Base-by-base conservation (phyloP, 1,284 basidiomycete genomes). In the Austropuccinia psidii region DNA sequence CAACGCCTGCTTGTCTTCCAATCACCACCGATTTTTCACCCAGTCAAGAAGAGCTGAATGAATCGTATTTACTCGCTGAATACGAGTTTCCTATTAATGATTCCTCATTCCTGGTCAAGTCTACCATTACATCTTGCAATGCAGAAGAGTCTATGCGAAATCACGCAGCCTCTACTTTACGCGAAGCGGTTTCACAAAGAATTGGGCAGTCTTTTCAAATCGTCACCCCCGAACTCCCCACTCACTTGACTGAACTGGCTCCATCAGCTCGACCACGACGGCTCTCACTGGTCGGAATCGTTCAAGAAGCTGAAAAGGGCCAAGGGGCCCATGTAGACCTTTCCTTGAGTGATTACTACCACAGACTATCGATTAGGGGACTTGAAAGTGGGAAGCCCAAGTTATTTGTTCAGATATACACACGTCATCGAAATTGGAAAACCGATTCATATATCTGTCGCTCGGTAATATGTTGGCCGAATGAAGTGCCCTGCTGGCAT, bases 151-250 rank as follows among this genome's bases (percentile, higher is more conserved):
- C 96, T 31, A 90, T 98, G 88, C 86, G 89, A 37, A 62, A 45
- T 47, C 60, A 41, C 47, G 70, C 70, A 11, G 41, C 61, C 37
- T 43, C 29, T 54, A 47, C 62, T 45, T 50, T 73, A 55, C 70
- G 61, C 27, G 93, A 92, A 64, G 95, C 98, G 90, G 90, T 91
- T 0, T 92, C 90, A 4, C 89, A 97, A 69, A 85, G 95, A 17
- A 85, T 98, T 8, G 87, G 89, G 7, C 93, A 98, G 80, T 94
- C 95, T n/a, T 98, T 97, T 81, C 95, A 98, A 80, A 92, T 98
- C 78, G 88, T 97, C 52, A 79, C 81, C 9, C 61, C 70, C 15
- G 41, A 77, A 77, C 4, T 73, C 70, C 37, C 75, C 75, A 58
- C 55, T 49, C 21, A 41, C 74, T 24, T 69, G 31, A 49, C 54